Base-by-base conservation (phyloP, 2,329 filamentous ascomycete species). In the Aspergillus brunneoviolaceus region DNA sequence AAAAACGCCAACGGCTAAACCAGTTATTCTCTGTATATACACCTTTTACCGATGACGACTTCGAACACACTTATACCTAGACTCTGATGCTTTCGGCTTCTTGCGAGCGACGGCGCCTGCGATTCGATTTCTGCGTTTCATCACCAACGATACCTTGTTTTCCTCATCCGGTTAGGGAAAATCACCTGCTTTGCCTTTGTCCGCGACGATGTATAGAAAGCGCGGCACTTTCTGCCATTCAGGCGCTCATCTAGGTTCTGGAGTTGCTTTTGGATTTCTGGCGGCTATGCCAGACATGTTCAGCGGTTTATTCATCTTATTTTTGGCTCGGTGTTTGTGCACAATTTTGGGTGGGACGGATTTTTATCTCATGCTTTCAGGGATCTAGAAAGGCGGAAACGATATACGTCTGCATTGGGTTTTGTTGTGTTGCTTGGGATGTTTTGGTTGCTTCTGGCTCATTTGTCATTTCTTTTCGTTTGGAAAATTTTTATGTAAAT, bases 331-430 rank as follows among this genome's bases (percentile, higher is more conserved):
- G 63, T 68, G 67, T 67, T 67, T 61, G 59, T 60, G 53, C 63
- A 68, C 61, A 63, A 66, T 65, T 70, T 65, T 66, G 72, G 73
- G 67, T 66, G 71, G 72, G 70, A 70, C 67, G 71, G 72, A 68
- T 70, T 67, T 70, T 63, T 64, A 51, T 50, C 55, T 71, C 65
- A 66, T 70, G 62, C 69, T 72, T 70, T 67, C 62, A 70, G 70
- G 72, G 70, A 72, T 74, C 69, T 77, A 77, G 75, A 73, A 69
- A 76, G 74, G 74, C 73, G 75, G 75, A 74, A 76, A 77, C 73
- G 75, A 77, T 76, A 76, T 72, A 77, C 74, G 74, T 77, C 72
- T 77, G 74, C 75, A 77, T 77, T 72, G 73, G 74, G 70, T 67
- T 70, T 65, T 73, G 70, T 71, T 73, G 70, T 69, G 68, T 69